phyloP scores from a whole-genome alignment of 306 rosid species.

The Abrus pulchellus region DNA sequence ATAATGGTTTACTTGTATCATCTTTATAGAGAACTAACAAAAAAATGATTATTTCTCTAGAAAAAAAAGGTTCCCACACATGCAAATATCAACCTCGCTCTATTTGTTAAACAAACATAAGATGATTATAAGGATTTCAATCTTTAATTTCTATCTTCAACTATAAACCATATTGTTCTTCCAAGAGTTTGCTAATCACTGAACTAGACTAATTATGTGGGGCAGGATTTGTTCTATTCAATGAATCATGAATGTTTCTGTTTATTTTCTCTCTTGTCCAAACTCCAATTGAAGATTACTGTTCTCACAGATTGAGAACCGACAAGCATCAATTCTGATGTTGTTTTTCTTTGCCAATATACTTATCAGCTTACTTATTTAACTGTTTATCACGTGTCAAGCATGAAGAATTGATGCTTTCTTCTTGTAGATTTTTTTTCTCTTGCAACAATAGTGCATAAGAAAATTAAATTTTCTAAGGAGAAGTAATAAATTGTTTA shows the following conservation, averaged over 20 bases:
- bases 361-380: conserved; percentile 26
- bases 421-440: conserved; percentile 25
- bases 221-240: conserved; percentile 25
- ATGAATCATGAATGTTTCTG: conserved; percentile 9
- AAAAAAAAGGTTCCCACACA: not conserved
- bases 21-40: not conserved
- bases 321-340: conserved; percentile 38
- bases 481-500: not conserved
- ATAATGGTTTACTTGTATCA: not conserved
- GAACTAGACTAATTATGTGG: conserved; percentile 15
- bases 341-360: conserved; percentile 37
- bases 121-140: not conserved
- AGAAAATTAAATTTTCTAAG: not conserved
- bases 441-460: not conserved
- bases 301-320: conserved; percentile 39
- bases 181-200: conserved; percentile 27
- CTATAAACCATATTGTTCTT: not conserved
- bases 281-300: conserved; percentile 2
- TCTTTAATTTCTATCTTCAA: not conserved
- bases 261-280: not conserved
- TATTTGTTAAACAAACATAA: not conserved
- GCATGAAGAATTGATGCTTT: conserved; percentile 48
- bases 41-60: not conserved
- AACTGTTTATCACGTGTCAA: conserved; percentile 38
- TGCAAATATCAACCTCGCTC: not conserved